phyloP scores from a whole-genome alignment of 768 basidiomycete genomes.

The Hydnomerulius pinastri region DNA sequence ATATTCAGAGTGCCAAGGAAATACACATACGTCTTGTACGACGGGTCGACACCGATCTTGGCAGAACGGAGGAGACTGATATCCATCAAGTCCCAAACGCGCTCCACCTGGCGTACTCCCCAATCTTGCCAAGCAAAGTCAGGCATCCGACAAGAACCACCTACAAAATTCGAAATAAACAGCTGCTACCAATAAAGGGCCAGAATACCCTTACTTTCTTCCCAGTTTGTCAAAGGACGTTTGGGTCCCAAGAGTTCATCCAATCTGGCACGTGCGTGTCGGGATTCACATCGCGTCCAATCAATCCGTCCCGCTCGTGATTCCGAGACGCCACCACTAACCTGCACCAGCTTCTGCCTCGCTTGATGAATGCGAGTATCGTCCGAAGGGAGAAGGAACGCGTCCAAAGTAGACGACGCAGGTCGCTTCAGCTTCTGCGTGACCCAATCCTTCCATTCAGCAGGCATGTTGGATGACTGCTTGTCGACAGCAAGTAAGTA shows the following conservation, averaged over 20 bases:
- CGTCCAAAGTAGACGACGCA: constrained; percentile 87
- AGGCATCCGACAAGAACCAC: constrained; percentile 80
- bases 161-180: constrained; percentile 35
- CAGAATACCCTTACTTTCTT: constrained; percentile 61
- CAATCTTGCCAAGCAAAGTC: constrained; percentile 95
- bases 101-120: constrained; percentile 89
- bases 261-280: constrained; percentile 84
- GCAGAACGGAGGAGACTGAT: constrained; percentile 85
- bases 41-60: constrained; percentile 77
- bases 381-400: constrained; percentile 88
- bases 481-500: constrained; percentile 83
- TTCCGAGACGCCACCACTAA: constrained; percentile 63
- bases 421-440: constrained; percentile 70
- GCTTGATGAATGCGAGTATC: constrained; percentile 91
- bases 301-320: constrained; percentile 76
- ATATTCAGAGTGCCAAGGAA: not conserved
- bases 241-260: constrained; percentile 83
- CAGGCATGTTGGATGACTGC: constrained; percentile 58
- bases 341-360: constrained; percentile 78
- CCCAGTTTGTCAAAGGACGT: constrained; percentile 90
- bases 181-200: not conserved
- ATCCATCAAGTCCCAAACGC: constrained; percentile 95
- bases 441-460: constrained; percentile 66
- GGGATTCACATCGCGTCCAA: constrained; percentile 91
- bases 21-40: constrained; percentile 78